Evolutionary conservation across 306 rosid species (phyloP).

Genomic region (Vicia sativa): DNA sequence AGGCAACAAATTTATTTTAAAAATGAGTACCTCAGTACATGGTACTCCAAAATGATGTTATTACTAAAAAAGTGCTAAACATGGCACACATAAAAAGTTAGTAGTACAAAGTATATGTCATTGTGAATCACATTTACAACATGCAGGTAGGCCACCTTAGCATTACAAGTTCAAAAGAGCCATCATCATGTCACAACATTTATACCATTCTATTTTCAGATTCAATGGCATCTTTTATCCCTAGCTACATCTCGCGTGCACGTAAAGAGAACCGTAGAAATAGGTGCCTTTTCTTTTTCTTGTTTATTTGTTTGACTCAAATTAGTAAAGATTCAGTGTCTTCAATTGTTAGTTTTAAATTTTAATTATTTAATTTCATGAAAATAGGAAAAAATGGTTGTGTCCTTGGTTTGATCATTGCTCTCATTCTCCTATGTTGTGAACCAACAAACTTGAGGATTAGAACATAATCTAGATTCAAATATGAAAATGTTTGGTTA

Average conservation of each 20-base stretch:
- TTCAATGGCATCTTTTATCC: constrained; percentile 10
- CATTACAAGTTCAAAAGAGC: constrained; percentile 22
- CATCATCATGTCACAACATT: constrained; percentile 34
- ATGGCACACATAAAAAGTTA: neutral
- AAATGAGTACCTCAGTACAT: neutral
- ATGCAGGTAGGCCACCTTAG: constrained; percentile 23
- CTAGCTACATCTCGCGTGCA: constrained; percentile 35
- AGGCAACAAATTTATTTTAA: neutral
- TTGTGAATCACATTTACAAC: constrained; percentile 2
- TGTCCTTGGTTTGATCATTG: too few relatives aligned
- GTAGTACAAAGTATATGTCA: neutral
- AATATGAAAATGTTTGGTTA: too few relatives aligned
- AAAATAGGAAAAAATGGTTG: neutral
- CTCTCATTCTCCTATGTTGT: too few relatives aligned
- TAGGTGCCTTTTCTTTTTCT: neutral
- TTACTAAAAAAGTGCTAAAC: neutral
- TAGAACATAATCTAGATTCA: too few relatives aligned
- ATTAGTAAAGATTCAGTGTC: neutral
- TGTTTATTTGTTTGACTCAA: neutral
- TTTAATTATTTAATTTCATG: constrained; percentile 14
- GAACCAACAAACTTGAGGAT: too few relatives aligned
- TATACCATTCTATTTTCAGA: constrained; percentile 19
- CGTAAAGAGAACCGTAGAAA: constrained; percentile 29
- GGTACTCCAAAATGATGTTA: neutral
- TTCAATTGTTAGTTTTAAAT: neutral